phyloP scores from a whole-genome alignment of 2,329 filamentous ascomycete genomes.

The Venturia oleaginea region DNA sequence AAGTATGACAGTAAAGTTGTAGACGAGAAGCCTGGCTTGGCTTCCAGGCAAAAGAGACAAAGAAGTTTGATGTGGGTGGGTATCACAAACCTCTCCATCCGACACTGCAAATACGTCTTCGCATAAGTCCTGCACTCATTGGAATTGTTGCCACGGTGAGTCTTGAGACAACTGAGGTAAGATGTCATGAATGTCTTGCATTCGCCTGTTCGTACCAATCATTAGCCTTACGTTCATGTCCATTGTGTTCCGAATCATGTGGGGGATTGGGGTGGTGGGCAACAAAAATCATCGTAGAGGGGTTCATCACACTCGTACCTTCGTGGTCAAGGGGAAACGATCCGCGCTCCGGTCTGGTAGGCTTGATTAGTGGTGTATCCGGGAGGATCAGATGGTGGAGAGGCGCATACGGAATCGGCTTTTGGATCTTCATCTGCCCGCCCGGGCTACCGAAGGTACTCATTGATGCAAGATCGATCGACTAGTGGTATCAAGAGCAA shows the following conservation, averaged over 20 bases:
- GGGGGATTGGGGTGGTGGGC: conserved; percentile 13
- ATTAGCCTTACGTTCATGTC: conserved; percentile 1
- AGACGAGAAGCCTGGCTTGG: not conserved
- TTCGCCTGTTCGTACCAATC: conserved; percentile 54
- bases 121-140: conserved; percentile 75
- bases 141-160: conserved; percentile 74
- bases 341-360: conserved; percentile 71
- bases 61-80: not conserved
- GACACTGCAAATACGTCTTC: conserved; percentile 80
- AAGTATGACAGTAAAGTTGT: too few relatives aligned
- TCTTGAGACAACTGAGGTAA: conserved; percentile 83
- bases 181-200: conserved; percentile 81
- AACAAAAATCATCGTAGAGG: not conserved
- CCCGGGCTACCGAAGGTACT: conserved; percentile 58
- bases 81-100: conserved; percentile 77
- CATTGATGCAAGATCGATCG: not conserved
- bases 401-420: conserved; percentile 58
- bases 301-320: conserved; percentile 37
- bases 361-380: conserved; percentile 3
- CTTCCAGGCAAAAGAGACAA: too few relatives aligned
- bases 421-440: conserved; percentile 51
- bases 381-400: conserved; percentile 10
- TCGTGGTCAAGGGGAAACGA: conserved; percentile 97
- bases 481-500: not conserved
- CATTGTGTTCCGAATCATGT: not conserved